These are phyloP conservation scores for Amanita rubescens DNA, from an alignment of 768 basidiomycete genomes.

Conservation along the genomic window DNA sequence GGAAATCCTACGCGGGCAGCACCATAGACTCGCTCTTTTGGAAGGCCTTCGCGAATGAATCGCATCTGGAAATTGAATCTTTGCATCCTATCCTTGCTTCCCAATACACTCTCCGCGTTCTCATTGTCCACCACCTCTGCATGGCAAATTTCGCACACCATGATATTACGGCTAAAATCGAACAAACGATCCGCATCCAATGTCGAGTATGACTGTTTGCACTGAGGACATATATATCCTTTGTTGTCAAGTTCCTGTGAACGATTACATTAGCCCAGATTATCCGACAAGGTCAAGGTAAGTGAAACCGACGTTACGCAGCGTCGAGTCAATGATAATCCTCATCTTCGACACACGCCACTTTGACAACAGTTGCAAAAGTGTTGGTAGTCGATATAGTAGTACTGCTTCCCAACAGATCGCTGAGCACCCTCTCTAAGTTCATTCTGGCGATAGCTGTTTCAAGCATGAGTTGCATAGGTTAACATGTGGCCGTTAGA, in stretches of 20 bases:
- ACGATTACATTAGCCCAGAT: neutral
- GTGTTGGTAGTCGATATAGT: slow-evolving; percentile 91
- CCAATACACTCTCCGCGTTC: slow-evolving; percentile 75
- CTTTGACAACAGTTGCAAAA: slow-evolving; percentile 97
- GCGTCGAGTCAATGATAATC: slow-evolving; percentile 77
- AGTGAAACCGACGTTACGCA: slow-evolving; percentile 66
- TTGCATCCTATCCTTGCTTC: slow-evolving; percentile 93
- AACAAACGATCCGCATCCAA: slow-evolving; percentile 82
- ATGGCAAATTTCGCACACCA: slow-evolving; percentile 84
- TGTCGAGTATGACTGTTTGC: slow-evolving; percentile 75
- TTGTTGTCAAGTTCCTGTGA: slow-evolving; percentile 91
- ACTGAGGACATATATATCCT: slow-evolving; percentile 94
- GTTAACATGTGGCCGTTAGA: neutral
- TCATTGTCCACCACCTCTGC: slow-evolving; percentile 89
- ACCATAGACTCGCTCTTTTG: slow-evolving; percentile 86
- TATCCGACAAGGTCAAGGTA: neutral
- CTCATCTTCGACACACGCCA: slow-evolving; percentile 95
- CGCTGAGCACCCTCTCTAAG: slow-evolving; percentile 86
- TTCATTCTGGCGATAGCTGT: slow-evolving; percentile 85
- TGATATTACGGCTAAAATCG: slow-evolving; percentile 55
- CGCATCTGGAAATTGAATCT: slow-evolving; percentile 89
- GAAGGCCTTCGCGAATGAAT: slow-evolving; percentile 78
- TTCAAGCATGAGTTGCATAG: neutral
- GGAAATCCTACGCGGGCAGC: slow-evolving; percentile 59
- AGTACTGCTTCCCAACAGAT: slow-evolving; percentile 86